These are phyloP conservation scores for Lactifluus hygrophoroides DNA, from an alignment of 768 basidiomycete genomes.

Conservation along the genomic window DNA sequence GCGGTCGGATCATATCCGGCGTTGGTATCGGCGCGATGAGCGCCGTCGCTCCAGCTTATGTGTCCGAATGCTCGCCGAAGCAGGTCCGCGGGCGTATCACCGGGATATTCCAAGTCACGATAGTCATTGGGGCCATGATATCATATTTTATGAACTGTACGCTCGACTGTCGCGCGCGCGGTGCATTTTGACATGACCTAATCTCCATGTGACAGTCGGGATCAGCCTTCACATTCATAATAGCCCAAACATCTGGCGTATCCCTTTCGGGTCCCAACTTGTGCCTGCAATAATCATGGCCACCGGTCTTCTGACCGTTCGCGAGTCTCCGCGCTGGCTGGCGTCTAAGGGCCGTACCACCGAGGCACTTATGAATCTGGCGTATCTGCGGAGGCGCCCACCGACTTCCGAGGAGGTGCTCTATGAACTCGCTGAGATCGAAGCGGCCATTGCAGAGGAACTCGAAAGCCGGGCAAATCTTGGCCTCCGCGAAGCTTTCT, in stretches of 20 bases:
- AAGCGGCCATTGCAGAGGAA: conserved; percentile 72
- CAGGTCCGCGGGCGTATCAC: conserved; percentile 80
- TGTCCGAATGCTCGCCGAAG: conserved; percentile 83
- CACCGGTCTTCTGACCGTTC: conserved; percentile 53
- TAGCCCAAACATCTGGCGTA: conserved; percentile 52
- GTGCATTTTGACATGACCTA: neutral
- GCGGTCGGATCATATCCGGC: conserved; percentile 72
- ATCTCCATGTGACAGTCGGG: conserved; percentile 46
- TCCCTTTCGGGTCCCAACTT: conserved; percentile 69
- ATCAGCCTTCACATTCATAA: conserved; percentile 44
- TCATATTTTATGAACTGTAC: conserved; percentile 74
- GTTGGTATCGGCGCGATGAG: conserved; percentile 78
- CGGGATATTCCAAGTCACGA: conserved; percentile 82
- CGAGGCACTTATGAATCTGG: conserved; percentile 51
- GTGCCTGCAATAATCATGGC: conserved; percentile 67
- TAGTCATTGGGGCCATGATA: conserved; percentile 77
- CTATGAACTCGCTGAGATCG: conserved; percentile 69
- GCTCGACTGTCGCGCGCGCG: conserved; percentile 23
- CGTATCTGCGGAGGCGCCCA: conserved; percentile 48
- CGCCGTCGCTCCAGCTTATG: conserved; percentile 75
- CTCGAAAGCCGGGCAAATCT: conserved; percentile 53
- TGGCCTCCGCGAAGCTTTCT: conserved; percentile 61
- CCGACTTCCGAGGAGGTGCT: conserved; percentile 38
- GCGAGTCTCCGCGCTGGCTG: conserved; percentile 75
- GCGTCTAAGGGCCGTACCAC: conserved; percentile 50